Base-by-base conservation (phyloP, 805 yeast species). In the Ogataea pignaliae region DNA sequence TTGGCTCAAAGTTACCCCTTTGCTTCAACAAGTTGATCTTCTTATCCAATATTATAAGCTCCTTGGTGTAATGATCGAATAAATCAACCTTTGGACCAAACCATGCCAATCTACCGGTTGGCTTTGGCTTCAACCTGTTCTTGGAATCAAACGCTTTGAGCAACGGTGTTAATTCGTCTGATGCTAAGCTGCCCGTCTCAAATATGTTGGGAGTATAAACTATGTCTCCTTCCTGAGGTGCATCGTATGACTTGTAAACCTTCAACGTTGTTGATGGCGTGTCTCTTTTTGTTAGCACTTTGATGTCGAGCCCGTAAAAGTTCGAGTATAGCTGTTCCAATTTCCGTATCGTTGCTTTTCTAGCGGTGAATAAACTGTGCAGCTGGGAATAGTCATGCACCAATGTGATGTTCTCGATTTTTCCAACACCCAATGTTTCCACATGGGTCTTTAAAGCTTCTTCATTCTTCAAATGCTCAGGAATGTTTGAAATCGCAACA, bases 361-460 rank as follows among this genome's bases (percentile, higher is more conserved):
- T 54, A 37, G 57, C 41, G 1, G 53, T 55, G 41, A 75, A 69
- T 33, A 76, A 51, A 15, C 53, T 50, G 36, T 68, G 71, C 34
- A 78, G 59, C 4, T 69, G 66, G 2, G 70, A 43, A 45, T 63
- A 65, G 40, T 65, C 68, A 48, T 73, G 73, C 15, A 75, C 73
- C 45, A 78, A 59, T 40, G 69, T 71, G 30, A 79, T 73, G 16
- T 71, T 72, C 18, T 65, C 68, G n/a, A 79, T 83, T 41, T 66
- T 68, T 2, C 84, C 84, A 12, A 78, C 73, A 0, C 78, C 78
- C 51, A 79, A 61, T 39, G 70, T 73, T 53, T 79, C 82, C 34
- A 79, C 70, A 53, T 78, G 80, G 14, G 56, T 47, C 43, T 72
- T 73, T 40, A 79, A 62, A 3, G 68, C 66, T 7, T 51, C 51